phyloP scores from a whole-genome alignment of 768 basidiomycete species.

The Dentipellis sp. region DNA sequence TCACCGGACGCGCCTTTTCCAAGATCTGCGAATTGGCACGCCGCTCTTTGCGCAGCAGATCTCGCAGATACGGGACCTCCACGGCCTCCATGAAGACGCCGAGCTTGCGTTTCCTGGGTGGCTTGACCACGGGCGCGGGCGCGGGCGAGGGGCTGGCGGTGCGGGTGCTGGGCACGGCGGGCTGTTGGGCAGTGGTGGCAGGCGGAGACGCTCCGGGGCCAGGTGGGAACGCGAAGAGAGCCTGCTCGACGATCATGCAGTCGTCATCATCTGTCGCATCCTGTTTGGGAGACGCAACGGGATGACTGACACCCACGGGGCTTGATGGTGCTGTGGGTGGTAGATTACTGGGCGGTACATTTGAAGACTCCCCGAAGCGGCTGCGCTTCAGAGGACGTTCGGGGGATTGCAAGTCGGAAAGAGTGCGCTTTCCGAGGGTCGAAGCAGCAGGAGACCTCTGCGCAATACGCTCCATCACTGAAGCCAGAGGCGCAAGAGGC shows the following conservation, averaged over 20 bases:
- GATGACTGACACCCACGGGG: not conserved
- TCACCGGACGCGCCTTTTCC: not conserved
- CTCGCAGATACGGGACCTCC: slow-evolving; percentile 31
- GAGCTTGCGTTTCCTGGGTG: slow-evolving; percentile 27
- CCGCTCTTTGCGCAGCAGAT: slow-evolving; percentile 19
- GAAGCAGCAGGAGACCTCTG: slow-evolving; percentile 25
- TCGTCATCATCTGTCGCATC: not conserved
- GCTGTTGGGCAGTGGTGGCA: not conserved
- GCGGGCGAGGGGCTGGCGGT: slow-evolving; percentile 52
- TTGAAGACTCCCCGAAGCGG: not conserved
- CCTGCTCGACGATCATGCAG: not conserved
- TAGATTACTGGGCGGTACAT: no score
- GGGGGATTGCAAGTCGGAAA: slow-evolving; percentile 24
- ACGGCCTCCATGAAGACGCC: slow-evolving; percentile 43
- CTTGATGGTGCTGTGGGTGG: not conserved
- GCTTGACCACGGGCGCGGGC: slow-evolving; percentile 25
- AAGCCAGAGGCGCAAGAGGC: slow-evolving; percentile 26
- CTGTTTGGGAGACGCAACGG: not conserved
- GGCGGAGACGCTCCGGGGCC: not conserved
- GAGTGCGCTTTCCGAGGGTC: slow-evolving; percentile 36
- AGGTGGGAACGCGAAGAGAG: not conserved
- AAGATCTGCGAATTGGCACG: not conserved
- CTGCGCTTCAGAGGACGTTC: slow-evolving; percentile 6
- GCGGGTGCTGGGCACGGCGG: slow-evolving; percentile 43
- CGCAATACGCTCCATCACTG: slow-evolving; percentile 39